These are phyloP conservation scores for Calonectria crousiana DNA, from an alignment of 2,329 filamentous ascomycete species.

Conservation along the genomic window DNA sequence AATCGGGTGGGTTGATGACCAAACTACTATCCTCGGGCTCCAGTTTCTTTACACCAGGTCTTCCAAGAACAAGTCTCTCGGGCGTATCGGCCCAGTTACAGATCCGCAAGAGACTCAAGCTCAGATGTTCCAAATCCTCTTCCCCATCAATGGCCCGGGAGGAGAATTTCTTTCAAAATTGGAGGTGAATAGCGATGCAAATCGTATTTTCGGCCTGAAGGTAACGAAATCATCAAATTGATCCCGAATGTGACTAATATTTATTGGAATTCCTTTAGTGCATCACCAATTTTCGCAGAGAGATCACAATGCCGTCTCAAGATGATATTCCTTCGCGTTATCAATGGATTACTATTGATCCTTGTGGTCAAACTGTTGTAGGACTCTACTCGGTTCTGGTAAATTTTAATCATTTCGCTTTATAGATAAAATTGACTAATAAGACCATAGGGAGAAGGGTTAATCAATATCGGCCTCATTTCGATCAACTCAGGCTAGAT, in stretches of 20 bases:
- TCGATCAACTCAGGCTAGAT: neutral
- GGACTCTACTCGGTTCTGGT: neutral
- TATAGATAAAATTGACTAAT: too few species aligned
- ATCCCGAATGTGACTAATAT: neutral
- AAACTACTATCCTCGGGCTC: neutral
- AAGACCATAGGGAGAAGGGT: too few species aligned
- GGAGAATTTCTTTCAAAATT: neutral
- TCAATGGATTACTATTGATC: neutral
- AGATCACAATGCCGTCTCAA: neutral
- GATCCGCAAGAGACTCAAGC: neutral
- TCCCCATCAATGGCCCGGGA: slow-evolving; percentile 16
- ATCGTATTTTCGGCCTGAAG: neutral
- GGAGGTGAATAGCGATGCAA: neutral
- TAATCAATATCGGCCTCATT: neutral
- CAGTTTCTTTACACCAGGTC: slow-evolving; percentile 14
- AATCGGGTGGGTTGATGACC: slow-evolving; percentile 13
- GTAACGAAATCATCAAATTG: neutral
- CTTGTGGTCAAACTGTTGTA: neutral
- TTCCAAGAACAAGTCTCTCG: slow-evolving; percentile 14
- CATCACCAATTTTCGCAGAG: neutral
- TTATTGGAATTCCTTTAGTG: neutral
- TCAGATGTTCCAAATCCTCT: neutral
- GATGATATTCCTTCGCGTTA: neutral
- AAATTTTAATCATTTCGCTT: too few species aligned
- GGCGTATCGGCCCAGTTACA: neutral